phyloP scores from a whole-genome alignment of 164 flowering plant species.

The Vitis cinerea region DNA sequence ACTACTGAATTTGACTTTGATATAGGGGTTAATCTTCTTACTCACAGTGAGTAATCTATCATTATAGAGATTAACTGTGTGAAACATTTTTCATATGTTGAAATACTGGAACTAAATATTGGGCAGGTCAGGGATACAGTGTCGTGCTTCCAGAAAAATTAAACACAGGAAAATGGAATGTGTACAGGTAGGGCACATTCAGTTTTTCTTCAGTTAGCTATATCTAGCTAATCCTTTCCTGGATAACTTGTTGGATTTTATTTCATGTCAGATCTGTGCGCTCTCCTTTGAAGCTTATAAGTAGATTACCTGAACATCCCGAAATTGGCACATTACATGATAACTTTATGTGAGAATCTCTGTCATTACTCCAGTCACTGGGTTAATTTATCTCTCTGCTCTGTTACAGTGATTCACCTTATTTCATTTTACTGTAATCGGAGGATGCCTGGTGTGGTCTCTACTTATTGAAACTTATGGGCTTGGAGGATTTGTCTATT shows the following conservation, averaged over 20 bases:
- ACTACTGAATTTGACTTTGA: too few species aligned
- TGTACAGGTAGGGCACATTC: slow-evolving; percentile 11
- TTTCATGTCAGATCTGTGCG: slow-evolving; percentile 51
- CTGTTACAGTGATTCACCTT: neutral
- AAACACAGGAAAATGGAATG: slow-evolving; percentile 26
- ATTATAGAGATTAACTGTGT: neutral
- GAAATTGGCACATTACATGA: slow-evolving; percentile 75
- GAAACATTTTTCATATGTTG: neutral
- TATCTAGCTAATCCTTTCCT: neutral
- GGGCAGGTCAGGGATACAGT: slow-evolving; percentile 16
- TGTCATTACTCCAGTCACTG: neutral
- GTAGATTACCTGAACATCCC: slow-evolving; percentile 58
- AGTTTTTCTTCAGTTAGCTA: neutral
- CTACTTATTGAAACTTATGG: too few species aligned
- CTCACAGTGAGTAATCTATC: neutral
- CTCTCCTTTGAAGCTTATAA: slow-evolving; percentile 62
- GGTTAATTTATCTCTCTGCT: neutral
- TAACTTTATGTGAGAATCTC: slow-evolving; percentile 56
- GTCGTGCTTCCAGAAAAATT: slow-evolving; percentile 26
- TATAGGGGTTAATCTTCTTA: neutral
- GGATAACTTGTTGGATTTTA: neutral
- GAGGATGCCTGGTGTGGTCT: too few species aligned
- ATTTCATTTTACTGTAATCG: too few species aligned
- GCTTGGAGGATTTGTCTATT: neutral
- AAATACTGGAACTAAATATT: neutral